phyloP scores from a whole-genome alignment of 1,284 basidiomycete genomes.

The Leccinum idahoense region DNA sequence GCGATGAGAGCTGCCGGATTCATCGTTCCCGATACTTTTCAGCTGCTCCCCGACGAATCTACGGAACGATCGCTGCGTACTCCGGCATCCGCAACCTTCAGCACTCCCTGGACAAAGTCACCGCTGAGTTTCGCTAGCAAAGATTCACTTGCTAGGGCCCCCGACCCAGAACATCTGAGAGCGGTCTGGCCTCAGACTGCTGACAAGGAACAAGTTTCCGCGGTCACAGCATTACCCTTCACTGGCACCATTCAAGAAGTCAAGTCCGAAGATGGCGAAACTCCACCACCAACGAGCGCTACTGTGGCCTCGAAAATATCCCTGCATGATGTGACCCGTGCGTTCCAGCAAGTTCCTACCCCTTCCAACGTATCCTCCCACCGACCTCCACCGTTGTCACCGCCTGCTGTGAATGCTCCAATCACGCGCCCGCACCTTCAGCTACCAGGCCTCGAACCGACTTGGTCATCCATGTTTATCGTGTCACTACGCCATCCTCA shows the following conservation, averaged over 20 bases:
- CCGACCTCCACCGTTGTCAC: slow-evolving; percentile 41
- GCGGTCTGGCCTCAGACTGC: slow-evolving; percentile 79
- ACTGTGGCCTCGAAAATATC: slow-evolving; percentile 65
- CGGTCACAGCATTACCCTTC: slow-evolving; percentile 66
- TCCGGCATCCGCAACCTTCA: slow-evolving; percentile 41
- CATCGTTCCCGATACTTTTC: slow-evolving; percentile 96
- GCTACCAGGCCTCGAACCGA: slow-evolving; percentile 27
- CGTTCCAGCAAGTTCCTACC: slow-evolving; percentile 74
- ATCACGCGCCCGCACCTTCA: slow-evolving; percentile 38
- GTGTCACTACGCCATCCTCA: no score
- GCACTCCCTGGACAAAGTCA: slow-evolving; percentile 58
- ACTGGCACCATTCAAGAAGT: slow-evolving; percentile 60
- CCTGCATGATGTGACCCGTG: slow-evolving; percentile 70
- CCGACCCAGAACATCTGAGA: slow-evolving; percentile 75
- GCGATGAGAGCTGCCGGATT: slow-evolving; percentile 96
- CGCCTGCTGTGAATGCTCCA: slow-evolving; percentile 42
- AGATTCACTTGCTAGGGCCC: slow-evolving; percentile 58
- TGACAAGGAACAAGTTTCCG: slow-evolving; percentile 54
- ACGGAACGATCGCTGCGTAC: slow-evolving; percentile 44
- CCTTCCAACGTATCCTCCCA: slow-evolving; percentile 41
- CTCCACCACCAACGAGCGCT: slow-evolving; percentile 61
- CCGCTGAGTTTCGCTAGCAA: slow-evolving; percentile 52
- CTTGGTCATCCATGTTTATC: no score
- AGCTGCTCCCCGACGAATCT: slow-evolving; percentile 76
- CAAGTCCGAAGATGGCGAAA: slow-evolving; percentile 75